Evolutionary conservation across 768 basidiomycete genomes (phyloP).

Genomic region (Pilatotrama ljubarskyi): DNA sequence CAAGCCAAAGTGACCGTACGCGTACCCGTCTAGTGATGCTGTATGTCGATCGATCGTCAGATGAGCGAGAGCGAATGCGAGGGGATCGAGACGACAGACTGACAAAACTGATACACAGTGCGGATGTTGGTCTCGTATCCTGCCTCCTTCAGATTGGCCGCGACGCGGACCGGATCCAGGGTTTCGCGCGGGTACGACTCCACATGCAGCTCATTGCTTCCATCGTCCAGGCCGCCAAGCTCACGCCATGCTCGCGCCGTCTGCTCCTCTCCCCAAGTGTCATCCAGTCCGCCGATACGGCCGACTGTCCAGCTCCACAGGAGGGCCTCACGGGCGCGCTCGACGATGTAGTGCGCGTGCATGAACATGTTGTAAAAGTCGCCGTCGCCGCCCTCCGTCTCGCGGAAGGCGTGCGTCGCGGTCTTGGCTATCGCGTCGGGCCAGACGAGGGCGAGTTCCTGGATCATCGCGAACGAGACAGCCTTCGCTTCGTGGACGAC

Average conservation of each 20-base stretch:
- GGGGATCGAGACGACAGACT: neutral
- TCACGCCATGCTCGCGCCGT: conserved; percentile 32
- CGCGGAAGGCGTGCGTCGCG: conserved; percentile 36
- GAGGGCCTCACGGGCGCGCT: conserved; percentile 39
- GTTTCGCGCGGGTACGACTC: conserved; percentile 21
- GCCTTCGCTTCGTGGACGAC: conserved; percentile 42
- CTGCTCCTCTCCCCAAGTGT: conserved; percentile 22
- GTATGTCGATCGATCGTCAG: neutral
- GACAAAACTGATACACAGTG: conserved; percentile 27
- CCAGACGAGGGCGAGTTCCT: conserved; percentile 37
- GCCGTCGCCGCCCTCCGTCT: conserved; percentile 30
- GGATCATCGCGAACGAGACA: conserved; percentile 35
- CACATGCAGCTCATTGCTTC: conserved; percentile 16
- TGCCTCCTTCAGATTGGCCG: conserved; percentile 17
- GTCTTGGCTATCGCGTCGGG: conserved; percentile 32
- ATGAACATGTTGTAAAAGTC: conserved; percentile 38
- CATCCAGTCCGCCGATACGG: conserved; percentile 30
- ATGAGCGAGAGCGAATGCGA: neutral
- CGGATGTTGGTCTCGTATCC: conserved; percentile 13
- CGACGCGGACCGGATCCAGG: conserved; percentile 21
- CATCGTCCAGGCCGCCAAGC: conserved; percentile 29
- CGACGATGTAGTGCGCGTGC: conserved; percentile 35
- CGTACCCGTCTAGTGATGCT: conserved; percentile 38
- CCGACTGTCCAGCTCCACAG: conserved; percentile 41
- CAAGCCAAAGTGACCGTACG: conserved; percentile 26